phyloP scores from a whole-genome alignment of 1,139 yeast species.

The Pneumocystis jirovecii region DNA sequence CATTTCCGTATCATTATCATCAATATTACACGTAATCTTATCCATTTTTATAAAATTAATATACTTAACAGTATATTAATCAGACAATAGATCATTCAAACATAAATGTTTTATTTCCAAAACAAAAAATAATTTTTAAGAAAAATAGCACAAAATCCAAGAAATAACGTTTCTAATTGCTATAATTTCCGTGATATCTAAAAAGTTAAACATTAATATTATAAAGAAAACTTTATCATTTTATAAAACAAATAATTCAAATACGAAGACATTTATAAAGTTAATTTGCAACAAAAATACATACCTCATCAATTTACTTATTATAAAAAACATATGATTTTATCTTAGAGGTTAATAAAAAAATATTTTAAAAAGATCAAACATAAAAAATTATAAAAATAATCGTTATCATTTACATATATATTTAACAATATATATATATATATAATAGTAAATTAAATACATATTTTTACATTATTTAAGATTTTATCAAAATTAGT shows the following conservation, averaged over 20 bases:
- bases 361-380: no score
- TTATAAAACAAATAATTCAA: background rate
- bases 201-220: background rate
- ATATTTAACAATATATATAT: background rate
- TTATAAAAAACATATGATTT: no score
- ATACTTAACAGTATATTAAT: background rate
- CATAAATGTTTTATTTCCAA: background rate
- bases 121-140: background rate
- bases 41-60: background rate
- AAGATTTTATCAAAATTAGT: no score
- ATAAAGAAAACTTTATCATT: background rate
- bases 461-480: no score
- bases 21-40: background rate
- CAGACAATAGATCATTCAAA: background rate
- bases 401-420: no score
- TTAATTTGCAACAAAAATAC: background rate
- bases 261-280: background rate
- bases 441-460: no score
- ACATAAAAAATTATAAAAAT: no score
- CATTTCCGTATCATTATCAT: conserved; percentile 15
- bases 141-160: background rate
- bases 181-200: background rate
- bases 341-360: no score
- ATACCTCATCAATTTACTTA: no score
- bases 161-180: no score